Conservation (phyloP, 306 rosid species). For the Astragalus glycyphyllos region DNA sequence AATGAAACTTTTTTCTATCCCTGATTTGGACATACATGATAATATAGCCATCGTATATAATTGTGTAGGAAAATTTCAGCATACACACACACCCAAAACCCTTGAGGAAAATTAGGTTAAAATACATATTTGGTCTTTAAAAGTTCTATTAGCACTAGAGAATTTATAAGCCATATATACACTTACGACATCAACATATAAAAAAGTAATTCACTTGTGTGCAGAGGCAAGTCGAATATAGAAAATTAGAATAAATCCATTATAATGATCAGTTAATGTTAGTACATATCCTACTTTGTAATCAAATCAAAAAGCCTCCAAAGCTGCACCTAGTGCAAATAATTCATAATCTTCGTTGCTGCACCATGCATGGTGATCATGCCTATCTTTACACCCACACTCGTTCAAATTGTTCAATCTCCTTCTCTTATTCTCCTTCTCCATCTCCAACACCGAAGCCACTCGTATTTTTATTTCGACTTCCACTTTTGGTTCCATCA, state of each 20-base stretch:
- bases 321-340: conserved; percentile 61
- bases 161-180: too few species aligned
- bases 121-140: too few species aligned
- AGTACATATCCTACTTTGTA: too few species aligned
- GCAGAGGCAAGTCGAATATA: neutral
- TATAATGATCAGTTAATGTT: neutral
- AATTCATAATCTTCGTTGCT: conserved; percentile 57
- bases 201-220: too few species aligned
- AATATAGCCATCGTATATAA: too few species aligned
- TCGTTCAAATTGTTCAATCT: conserved; percentile 43
- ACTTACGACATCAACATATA: too few species aligned
- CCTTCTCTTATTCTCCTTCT: conserved; percentile 36
- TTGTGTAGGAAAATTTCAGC: too few species aligned
- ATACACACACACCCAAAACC: too few species aligned
- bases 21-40: too few species aligned
- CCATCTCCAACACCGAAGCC: conserved; percentile 8
- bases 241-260: neutral
- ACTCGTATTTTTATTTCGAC: conserved; percentile 56
- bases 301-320: conserved; percentile 56
- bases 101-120: too few species aligned
- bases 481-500: conserved; percentile 52
- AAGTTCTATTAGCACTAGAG: too few species aligned
- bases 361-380: conserved; percentile 41
- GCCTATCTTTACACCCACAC: conserved; percentile 69
- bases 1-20: too few species aligned